Evolutionary conservation across 116 monocot genomes (phyloP), one percentile per base, ranked within the genome.

Genomic region (Dioscorea cayenensis): DNA sequence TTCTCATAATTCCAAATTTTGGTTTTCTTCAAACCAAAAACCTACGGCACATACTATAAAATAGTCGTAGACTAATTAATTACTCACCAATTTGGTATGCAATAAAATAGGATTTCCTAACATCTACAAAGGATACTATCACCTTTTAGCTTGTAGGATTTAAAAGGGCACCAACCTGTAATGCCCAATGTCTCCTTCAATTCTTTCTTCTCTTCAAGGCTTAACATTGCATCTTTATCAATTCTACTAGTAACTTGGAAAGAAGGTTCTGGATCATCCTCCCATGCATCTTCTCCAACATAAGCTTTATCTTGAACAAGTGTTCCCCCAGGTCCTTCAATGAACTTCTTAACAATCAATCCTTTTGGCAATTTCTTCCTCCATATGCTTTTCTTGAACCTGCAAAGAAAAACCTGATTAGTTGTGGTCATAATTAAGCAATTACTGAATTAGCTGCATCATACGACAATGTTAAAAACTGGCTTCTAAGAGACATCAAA

Each of bases 241-340:
- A 93, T 75, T 61, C 78, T 81, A 14, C 36, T 77, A 35, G 78
- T 58, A 66, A 75, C 66, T 70, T 71, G 61, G 60, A 82, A 51
- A 75, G 84, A 76, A 66, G 76, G 64, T 18, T 83, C 79, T 63
- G 68, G 76, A 70, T 86, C 89, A 76, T 87, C 83, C 68, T 84
- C 81, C 93, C 93, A 93, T 73, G 93, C 93, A 93, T 87, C 85
- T 83, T 93, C 93, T 73, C 93, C 93, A 76, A 93, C 85, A 79
- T 85, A 93, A 52, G 87, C 79, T 55, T 70, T 74, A 43, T 93
- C 93, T 38, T 89, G 83, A 74, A 89, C 67, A 64, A 85, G 73
- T 62, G 75, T 69, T 25, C 85, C 85, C 76, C 81, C 79, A 17
- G 85, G 77, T n/a, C 93, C 89, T 85, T 93, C 73, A 60, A 89